Percentiles rank a stretch among this genome's conserved stretches.
Conservation (phyloP, 805 yeast genomes). For the Monosporozyma servazzii region DNA sequence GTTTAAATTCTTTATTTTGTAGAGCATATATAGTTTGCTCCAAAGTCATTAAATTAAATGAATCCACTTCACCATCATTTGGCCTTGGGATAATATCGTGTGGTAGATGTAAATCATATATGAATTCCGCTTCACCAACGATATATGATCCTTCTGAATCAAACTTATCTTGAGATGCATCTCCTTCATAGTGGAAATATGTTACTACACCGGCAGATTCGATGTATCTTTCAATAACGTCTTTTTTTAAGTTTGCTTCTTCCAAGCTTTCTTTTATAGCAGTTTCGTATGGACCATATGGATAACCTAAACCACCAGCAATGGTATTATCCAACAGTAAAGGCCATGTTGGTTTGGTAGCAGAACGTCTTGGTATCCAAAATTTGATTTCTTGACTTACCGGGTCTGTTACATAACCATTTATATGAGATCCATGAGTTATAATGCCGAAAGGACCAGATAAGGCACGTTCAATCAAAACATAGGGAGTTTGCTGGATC, state of each 20-base stretch:
- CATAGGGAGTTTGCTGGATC: constrained; percentile 45
- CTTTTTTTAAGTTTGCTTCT: constrained; percentile 70
- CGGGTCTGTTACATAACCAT: constrained; percentile 58
- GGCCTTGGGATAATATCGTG: constrained; percentile 44
- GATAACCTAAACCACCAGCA: constrained; percentile 90
- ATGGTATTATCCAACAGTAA: constrained; percentile 86
- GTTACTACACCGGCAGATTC: constrained; percentile 56
- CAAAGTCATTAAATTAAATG: constrained; percentile 54
- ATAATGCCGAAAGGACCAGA: constrained; percentile 76
- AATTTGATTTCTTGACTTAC: constrained; percentile 37
- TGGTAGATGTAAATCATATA: constrained; percentile 60
- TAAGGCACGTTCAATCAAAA: constrained; percentile 70
- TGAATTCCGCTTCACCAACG: constrained; percentile 83
- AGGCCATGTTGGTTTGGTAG: constrained; percentile 78
- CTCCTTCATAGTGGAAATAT: constrained; percentile 42
- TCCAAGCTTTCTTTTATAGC: constrained; percentile 79
- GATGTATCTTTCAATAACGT: constrained; percentile 39
- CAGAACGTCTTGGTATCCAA: constrained; percentile 83
- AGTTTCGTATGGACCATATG: constrained; percentile 66
- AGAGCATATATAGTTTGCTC: constrained; percentile 48
- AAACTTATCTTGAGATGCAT: constrained; percentile 18
- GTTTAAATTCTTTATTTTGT: constrained; percentile 61
- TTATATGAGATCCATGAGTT: constrained; percentile 84
- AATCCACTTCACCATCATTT: constrained; percentile 68
- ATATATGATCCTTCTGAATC: constrained; percentile 44